phyloP scores from a whole-genome alignment of 2,329 filamentous ascomycete species.

The Cyclaneusma minus region DNA sequence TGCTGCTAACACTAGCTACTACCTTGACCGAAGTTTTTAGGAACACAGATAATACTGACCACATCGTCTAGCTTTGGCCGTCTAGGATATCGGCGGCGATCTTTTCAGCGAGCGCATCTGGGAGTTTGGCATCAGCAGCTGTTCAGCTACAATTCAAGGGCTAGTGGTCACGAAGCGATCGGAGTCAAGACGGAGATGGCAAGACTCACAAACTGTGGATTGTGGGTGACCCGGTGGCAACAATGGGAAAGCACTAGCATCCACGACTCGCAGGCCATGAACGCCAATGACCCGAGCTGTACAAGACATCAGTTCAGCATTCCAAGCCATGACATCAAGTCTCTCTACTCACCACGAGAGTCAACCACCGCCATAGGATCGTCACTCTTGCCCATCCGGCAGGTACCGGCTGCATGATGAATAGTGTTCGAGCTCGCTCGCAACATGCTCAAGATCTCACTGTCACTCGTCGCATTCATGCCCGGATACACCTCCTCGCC shows the following conservation, averaged over 20 bases:
- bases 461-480: slow-evolving; percentile 23
- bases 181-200: neutral
- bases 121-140: no score
- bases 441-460: no score
- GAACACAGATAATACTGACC: no score
- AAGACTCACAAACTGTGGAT: slow-evolving; percentile 20
- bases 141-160: no score
- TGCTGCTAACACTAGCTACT: no score
- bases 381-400: slow-evolving; percentile 18
- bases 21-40: no score
- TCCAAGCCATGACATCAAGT: no score
- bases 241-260: slow-evolving; percentile 16
- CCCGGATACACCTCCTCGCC: slow-evolving; percentile 20
- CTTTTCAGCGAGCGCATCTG: slow-evolving; percentile 27
- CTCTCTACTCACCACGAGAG: no score
- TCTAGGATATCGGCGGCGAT: slow-evolving; percentile 17
- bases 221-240: slow-evolving; percentile 25
- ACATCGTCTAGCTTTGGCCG: no score
- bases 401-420: slow-evolving; percentile 18
- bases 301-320: no score
- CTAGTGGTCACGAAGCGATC: no score
- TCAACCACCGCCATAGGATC: slow-evolving; percentile 21
- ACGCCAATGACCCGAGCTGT: slow-evolving; percentile 14
- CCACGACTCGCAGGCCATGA: slow-evolving; percentile 12
- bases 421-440: slow-evolving; percentile 18